phyloP scores from a whole-genome alignment of 768 basidiomycete genomes.

The Leucocoprinus birnbaumii region DNA sequence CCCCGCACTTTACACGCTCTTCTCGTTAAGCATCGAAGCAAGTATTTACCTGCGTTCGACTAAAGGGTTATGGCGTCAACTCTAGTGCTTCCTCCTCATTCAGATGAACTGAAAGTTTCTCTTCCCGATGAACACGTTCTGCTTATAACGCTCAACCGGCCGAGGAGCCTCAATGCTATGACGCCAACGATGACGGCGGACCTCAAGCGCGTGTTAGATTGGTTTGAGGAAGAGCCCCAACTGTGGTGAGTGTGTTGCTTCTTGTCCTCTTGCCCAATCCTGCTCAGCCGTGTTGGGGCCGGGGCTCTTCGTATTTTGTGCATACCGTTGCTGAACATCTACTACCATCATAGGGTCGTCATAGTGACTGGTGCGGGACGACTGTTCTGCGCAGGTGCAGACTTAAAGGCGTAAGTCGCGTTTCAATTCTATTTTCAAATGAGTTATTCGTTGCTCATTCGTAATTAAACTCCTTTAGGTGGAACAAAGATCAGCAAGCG shows the following conservation, averaged over 20 bases:
- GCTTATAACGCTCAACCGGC: conserved; percentile 56
- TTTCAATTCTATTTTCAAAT: background rate
- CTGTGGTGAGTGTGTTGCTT: conserved; percentile 52
- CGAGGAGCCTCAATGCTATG: conserved; percentile 72
- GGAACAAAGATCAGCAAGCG: conserved; percentile 52
- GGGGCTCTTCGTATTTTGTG: background rate
- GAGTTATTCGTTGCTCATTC: background rate
- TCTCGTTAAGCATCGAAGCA: background rate
- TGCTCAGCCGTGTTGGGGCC: background rate
- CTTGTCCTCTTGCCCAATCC: no score
- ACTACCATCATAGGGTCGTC: conserved; percentile 52
- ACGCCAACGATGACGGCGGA: conserved; percentile 54
- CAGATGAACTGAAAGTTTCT: conserved; percentile 32
- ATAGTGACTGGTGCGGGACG: conserved; percentile 74
- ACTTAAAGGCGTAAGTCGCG: conserved; percentile 62
- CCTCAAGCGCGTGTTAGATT: conserved; percentile 51
- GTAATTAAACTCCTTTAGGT: conserved; percentile 34
- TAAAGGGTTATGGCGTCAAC: conserved; percentile 16
- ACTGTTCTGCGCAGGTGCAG: conserved; percentile 78
- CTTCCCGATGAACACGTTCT: conserved; percentile 38
- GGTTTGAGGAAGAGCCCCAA: conserved; percentile 71
- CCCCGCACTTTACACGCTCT: background rate
- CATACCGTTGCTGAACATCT: background rate
- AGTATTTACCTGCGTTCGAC: background rate
- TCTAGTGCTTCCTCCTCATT: conserved; percentile 27